phyloP scores from a whole-genome alignment of 108 stramenopile species.

The Skeletonema grethae region DNA sequence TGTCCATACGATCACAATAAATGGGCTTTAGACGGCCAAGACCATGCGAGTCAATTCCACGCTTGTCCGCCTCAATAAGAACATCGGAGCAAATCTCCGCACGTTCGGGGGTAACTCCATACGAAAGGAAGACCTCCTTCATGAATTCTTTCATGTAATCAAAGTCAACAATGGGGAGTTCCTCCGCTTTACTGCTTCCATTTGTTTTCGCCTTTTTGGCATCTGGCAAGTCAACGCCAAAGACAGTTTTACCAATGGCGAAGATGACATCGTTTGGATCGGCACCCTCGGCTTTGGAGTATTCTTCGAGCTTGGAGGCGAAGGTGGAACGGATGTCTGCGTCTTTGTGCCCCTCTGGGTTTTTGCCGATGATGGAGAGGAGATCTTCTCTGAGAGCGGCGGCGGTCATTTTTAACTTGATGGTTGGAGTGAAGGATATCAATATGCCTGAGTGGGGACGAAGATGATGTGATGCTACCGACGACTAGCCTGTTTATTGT shows the following conservation, averaged over 20 bases:
- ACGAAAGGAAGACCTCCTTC: constrained; percentile 59
- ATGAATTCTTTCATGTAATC: constrained; percentile 69
- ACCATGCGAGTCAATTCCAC: constrained; percentile 75
- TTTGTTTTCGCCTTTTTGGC: constrained; percentile 47
- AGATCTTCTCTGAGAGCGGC: constrained; percentile 31
- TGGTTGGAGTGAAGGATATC: neutral
- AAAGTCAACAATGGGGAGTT: constrained; percentile 53
- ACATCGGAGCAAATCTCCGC: constrained; percentile 66
- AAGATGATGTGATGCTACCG: neutral
- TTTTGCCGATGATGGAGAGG: constrained; percentile 35
- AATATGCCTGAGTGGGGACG: neutral
- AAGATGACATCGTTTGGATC: constrained; percentile 50
- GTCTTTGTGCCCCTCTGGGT: constrained; percentile 45
- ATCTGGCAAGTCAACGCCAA: constrained; percentile 34
- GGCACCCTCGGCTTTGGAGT: constrained; percentile 30
- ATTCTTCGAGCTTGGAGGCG: constrained; percentile 44
- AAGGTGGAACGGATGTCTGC: constrained; percentile 16
- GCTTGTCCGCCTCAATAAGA: constrained; percentile 66
- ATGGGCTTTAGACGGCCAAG: constrained; percentile 68
- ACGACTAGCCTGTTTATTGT: neutral
- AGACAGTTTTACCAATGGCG: constrained; percentile 45
- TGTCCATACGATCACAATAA: constrained; percentile 72
- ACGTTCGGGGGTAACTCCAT: constrained; percentile 49
- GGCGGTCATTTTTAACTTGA: neutral
- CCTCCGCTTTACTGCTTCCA: constrained; percentile 23